Percentiles rank a stretch among this genome's conserved stretches.
phyloP scores from a whole-genome alignment of 176 grass and related monocot species.

The Saccharum spontaneum region DNA sequence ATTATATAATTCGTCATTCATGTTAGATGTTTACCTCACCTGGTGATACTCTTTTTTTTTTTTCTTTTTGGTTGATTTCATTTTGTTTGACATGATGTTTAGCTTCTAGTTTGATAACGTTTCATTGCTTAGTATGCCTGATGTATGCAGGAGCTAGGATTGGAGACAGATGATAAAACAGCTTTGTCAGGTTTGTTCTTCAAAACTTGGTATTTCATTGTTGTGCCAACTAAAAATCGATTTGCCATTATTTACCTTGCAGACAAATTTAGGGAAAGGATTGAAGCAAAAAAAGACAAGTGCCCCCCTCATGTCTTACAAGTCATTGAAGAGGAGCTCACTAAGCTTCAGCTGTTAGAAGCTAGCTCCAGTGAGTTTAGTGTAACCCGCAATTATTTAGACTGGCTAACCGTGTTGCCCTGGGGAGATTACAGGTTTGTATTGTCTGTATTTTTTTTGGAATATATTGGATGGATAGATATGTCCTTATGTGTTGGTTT shows the following conservation, averaged over 20 bases:
- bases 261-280: conserved; percentile 94
- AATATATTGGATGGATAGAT: background rate
- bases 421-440: conserved; percentile 98
- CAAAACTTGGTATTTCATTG: background rate
- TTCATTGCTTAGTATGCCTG: background rate
- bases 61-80: background rate
- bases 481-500: conserved; percentile 25
- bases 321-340: conserved; percentile 95
- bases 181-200: conserved; percentile 87
- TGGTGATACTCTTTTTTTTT: background rate
- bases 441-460: conserved; percentile 18
- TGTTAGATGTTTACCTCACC: background rate
- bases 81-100: background rate
- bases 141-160: conserved; percentile 74
- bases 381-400: conserved; percentile 96
- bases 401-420: conserved; percentile 89
- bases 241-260: background rate
- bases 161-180: conserved; percentile 99
- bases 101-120: conserved; percentile 15
- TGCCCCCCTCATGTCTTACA: conserved; percentile 91
- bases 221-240: background rate
- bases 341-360: conserved; percentile 85
- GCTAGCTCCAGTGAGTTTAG: conserved; percentile 95
- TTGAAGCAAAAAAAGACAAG: conserved; percentile 85
- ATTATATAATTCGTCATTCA: background rate